phyloP scores from a whole-genome alignment of 2,329 filamentous ascomycete genomes.

The Penicillium rolfsii region DNA sequence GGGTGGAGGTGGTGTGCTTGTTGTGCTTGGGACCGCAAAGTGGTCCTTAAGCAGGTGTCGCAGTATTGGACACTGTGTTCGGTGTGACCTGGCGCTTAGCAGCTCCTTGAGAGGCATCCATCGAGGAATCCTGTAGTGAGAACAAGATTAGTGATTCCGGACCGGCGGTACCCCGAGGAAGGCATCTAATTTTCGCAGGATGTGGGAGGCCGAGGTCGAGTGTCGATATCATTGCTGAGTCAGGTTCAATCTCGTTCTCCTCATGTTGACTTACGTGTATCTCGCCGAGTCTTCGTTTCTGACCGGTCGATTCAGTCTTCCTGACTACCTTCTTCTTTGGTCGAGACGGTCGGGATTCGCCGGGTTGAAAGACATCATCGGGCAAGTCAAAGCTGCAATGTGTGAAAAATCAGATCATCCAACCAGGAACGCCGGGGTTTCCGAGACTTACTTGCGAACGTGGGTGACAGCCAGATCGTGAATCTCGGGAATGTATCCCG shows the following conservation, averaged over 20 bases:
- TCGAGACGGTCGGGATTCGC: constrained; percentile 70
- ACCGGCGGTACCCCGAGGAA: constrained; percentile 26
- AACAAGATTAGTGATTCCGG: constrained; percentile 40
- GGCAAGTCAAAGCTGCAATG: constrained; percentile 76
- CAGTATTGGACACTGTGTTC: constrained; percentile 33
- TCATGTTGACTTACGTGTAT: constrained; percentile 48
- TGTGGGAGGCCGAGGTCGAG: constrained; percentile 28
- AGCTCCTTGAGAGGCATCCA: constrained; percentile 36
- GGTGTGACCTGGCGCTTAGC: constrained; percentile 42
- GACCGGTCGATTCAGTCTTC: constrained; percentile 38
- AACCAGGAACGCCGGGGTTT: background rate
- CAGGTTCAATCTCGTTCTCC: constrained; percentile 30
- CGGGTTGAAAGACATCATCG: constrained; percentile 80
- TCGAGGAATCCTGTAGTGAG: constrained; percentile 29
- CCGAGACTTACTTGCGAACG: constrained; percentile 73
- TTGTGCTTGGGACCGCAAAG: background rate
- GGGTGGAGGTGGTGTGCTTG: background rate
- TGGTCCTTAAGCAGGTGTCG: constrained; percentile 38
- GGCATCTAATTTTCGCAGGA: constrained; percentile 16
- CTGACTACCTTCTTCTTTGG: constrained; percentile 58
- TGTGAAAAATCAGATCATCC: constrained; percentile 10
- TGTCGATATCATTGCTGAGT: constrained; percentile 29
- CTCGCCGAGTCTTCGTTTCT: constrained; percentile 46
- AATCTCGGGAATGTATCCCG: constrained; percentile 72
- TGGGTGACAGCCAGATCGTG: constrained; percentile 82